phyloP scores from a whole-genome alignment of 371 early-diverging fungal genomes.

The Mucor mucedo region DNA sequence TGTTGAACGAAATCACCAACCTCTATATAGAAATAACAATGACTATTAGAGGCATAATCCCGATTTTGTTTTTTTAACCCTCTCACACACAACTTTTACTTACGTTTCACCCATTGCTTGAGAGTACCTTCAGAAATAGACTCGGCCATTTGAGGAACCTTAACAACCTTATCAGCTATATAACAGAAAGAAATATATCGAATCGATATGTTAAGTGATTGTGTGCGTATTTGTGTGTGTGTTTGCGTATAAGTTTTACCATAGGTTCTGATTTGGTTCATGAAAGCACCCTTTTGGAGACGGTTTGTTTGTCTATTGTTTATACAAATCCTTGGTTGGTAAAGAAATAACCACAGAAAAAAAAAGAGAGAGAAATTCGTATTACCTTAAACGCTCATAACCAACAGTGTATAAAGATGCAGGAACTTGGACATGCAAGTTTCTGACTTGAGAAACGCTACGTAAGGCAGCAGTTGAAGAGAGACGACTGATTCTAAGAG shows the following conservation, averaged over 20 bases:
- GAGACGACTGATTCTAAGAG: slow-evolving; percentile 23
- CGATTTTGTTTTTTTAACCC: not conserved
- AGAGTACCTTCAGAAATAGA: slow-evolving; percentile 97
- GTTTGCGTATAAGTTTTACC: slow-evolving; percentile 27
- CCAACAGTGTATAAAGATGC: slow-evolving; percentile 43
- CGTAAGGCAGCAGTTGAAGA: slow-evolving; percentile 26
- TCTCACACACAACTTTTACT: slow-evolving; percentile 27
- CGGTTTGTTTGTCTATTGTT: slow-evolving; percentile 21
- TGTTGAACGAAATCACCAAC: slow-evolving; percentile 93
- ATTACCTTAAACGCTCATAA: slow-evolving; percentile 42
- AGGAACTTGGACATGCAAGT: slow-evolving; percentile 50
- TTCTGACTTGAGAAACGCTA: slow-evolving; percentile 41
- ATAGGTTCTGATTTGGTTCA: slow-evolving; percentile 49
- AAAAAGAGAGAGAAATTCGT: not conserved
- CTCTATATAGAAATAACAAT: slow-evolving; percentile 58
- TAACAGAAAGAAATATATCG: not conserved
- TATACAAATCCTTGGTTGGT: not conserved
- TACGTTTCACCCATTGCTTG: slow-evolving; percentile 94
- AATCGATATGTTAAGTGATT: not conserved
- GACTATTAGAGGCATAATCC: not conserved
- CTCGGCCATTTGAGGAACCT: slow-evolving; percentile 96
- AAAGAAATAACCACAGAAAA: not conserved
- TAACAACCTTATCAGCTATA: slow-evolving; percentile 79
- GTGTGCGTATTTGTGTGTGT: not conserved
- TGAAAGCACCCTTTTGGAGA: slow-evolving; percentile 21